Base-by-base conservation (phyloP, 163 green algal species). In the Scenedesmus sp. region DNA sequence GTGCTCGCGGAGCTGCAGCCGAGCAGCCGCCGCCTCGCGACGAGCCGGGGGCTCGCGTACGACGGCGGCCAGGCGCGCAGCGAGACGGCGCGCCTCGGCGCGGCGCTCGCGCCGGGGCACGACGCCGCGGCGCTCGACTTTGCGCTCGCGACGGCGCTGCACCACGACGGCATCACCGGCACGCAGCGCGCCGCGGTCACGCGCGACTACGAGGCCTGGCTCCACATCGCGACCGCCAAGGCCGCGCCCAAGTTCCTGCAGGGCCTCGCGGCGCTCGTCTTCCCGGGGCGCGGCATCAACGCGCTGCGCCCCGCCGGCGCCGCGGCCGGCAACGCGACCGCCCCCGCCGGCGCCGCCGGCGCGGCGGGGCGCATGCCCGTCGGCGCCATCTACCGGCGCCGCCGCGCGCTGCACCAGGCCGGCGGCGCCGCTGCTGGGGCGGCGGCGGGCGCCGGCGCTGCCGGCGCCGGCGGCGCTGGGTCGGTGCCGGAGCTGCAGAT, bases 161-260 rank as follows among this genome's bases (percentile, higher is more conserved):
- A 94, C 75, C 93, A 97, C 78, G 93, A 97, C 73, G 82, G 77
- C 60, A 90, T 97, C 71, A 94, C 89, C 31, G 93, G 93, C 65
- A 97, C 93, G 10, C 87, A 81, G 20, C 94, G 91, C 83, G 86
- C 95, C 85, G 84, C 91, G 39, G 92, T 97, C 42, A 83, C 84
- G 2, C 70, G 92, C 63, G 93, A 97, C 77, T 97, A 97, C 80
- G 71, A 88, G 57, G 24, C 69, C 22, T 80, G 90, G 34, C 64
- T 95, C 42, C 48, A 82, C 70, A 48, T 60, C 64, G 80, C 84
- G 44, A 60, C 85, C 77, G 39, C 60, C 13, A 75, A 86, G 24
- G 78, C 87, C 0, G 65, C 67, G 45, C 45, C 85, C 29, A 60
- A 83, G 50, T 70, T 85, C 24, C 60, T 53, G 10, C 42, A 56